Percentiles rank a stretch among this genome's conserved stretches.
These are phyloP conservation scores for Colletotrichum tanaceti DNA, from an alignment of 2,329 filamentous ascomycete genomes.

Conservation along the genomic window DNA sequence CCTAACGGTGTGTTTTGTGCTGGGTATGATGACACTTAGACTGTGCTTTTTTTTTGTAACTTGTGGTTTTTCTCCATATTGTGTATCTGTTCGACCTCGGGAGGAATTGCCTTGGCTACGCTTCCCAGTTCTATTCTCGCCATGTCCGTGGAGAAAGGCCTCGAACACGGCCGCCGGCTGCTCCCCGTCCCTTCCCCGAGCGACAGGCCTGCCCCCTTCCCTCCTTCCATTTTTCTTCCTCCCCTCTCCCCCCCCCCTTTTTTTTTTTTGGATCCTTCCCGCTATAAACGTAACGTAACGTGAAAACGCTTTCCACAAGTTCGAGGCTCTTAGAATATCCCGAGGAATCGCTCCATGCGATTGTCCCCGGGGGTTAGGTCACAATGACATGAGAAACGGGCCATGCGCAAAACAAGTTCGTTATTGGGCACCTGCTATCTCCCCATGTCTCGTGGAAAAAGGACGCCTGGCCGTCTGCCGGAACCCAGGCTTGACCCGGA, in stretches of 20 bases:
- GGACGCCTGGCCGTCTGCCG: constrained; percentile 9
- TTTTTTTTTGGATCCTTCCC: not conserved
- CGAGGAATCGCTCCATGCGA: not conserved
- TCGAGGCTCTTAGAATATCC: not conserved
- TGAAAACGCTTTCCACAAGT: not conserved
- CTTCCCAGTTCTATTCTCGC: not conserved
- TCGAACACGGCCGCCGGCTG: not conserved
- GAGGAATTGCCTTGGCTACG: too few species aligned
- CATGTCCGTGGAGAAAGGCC: not conserved
- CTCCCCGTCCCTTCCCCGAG: constrained; percentile 5
- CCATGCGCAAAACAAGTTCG: constrained; percentile 10
- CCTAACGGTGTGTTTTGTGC: too few species aligned
- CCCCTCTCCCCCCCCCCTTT: too few species aligned
- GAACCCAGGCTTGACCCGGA: constrained; percentile 8
- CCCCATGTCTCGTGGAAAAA: constrained; percentile 21
- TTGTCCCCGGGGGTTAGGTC: constrained; percentile 1
- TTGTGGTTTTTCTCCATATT: too few species aligned
- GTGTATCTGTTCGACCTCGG: too few species aligned
- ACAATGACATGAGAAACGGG: constrained; percentile 19
- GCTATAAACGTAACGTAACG: not conserved
- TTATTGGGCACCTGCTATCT: constrained; percentile 13
- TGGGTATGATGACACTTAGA: too few species aligned
- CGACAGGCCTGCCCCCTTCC: too few species aligned
- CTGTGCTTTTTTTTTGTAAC: too few species aligned
- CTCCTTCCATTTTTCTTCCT: too few species aligned